A percentile compares a stretch with the other conserved stretches of the same genome.
These are phyloP conservation scores for Lolium perenne DNA, from an alignment of 176 grass and related monocot species.

Conservation along the genomic window DNA sequence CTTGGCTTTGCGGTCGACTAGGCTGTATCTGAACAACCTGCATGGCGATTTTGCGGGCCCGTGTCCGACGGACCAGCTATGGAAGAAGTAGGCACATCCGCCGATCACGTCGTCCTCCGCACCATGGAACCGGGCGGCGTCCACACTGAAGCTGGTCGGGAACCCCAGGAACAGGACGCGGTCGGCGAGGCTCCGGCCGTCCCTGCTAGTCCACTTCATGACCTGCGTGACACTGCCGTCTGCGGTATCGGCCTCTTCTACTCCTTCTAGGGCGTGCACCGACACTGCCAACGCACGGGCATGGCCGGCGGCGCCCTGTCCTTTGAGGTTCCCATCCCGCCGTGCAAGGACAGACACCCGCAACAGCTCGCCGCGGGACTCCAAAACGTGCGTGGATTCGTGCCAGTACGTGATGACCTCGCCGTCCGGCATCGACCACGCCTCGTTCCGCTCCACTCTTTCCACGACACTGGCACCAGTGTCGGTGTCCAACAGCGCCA, in stretches of 20 bases:
- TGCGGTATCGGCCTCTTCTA: neutral
- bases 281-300: neutral
- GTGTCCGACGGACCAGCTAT: too few relatives aligned
- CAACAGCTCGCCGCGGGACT: neutral
- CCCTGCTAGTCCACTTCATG: neutral
- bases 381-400: neutral
- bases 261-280: neutral
- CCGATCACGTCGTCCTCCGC: neutral
- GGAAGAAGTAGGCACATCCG: constrained; percentile 8
- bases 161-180: neutral
- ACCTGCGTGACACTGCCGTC: too few relatives aligned
- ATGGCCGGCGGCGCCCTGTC: too few relatives aligned
- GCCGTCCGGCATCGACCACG: neutral
- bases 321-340: too few relatives aligned
- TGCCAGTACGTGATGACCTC: neutral
- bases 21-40: too few relatives aligned
- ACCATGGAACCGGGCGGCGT: neutral
- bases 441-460: too few relatives aligned
- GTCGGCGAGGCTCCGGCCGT: neutral
- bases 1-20: neutral
- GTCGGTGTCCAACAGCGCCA: too few relatives aligned
- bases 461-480: too few relatives aligned
- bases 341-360: too few relatives aligned
- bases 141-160: constrained; percentile 3
- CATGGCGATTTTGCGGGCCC: too few relatives aligned